phyloP scores from a whole-genome alignment of 2,329 filamentous ascomycete species.

The Chalaropsis thielavioides region DNA sequence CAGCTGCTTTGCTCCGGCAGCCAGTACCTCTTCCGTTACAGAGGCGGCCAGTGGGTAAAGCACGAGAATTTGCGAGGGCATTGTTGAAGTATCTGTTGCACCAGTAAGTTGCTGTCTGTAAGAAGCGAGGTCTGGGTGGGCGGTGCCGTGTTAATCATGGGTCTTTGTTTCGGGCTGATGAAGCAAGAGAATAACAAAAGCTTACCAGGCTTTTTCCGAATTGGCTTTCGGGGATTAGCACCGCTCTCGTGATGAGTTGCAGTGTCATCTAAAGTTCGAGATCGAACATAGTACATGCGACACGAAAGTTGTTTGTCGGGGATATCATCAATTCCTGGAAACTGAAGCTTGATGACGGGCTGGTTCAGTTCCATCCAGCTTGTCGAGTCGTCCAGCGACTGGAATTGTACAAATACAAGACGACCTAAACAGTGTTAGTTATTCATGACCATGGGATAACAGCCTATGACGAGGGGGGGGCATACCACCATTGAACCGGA shows the following conservation, averaged over 20 bases:
- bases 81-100: constrained; percentile 35
- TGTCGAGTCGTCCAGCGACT: constrained; percentile 28
- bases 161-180: background rate
- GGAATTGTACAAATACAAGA: constrained; percentile 31
- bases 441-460: background rate
- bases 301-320: constrained; percentile 28
- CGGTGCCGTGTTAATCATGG: background rate
- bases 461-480: background rate
- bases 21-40: constrained; percentile 57
- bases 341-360: constrained; percentile 27
- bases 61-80: constrained; percentile 61
- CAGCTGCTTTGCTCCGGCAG: constrained; percentile 58
- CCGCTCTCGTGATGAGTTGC: background rate
- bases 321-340: constrained; percentile 26
- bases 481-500: constrained; percentile 12
- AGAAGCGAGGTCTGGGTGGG: background rate
- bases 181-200: background rate
- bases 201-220: background rate
- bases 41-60: constrained; percentile 56
- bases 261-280: constrained; percentile 21
- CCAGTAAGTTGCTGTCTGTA: constrained; percentile 28
- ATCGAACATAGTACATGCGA: constrained; percentile 31
- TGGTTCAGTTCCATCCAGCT: constrained; percentile 31
- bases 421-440: constrained; percentile 23
- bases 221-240: background rate